Evolutionary conservation across 2,329 filamentous ascomycete species (phyloP).

Genomic region (Rhynchosporium secalis): DNA sequence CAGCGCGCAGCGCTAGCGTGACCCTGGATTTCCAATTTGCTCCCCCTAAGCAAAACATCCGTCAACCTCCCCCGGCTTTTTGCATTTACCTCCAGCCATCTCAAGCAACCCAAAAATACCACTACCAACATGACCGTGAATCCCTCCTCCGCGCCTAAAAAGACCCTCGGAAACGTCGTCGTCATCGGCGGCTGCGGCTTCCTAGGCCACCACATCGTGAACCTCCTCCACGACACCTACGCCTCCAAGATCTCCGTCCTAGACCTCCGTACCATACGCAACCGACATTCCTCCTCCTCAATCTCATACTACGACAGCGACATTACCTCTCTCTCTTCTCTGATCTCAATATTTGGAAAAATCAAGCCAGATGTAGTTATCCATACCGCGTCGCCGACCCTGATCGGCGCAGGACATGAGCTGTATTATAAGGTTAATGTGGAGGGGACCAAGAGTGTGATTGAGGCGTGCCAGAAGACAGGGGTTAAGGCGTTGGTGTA

Average conservation of each 20-base stretch:
- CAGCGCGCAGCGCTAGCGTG: conserved; percentile 9
- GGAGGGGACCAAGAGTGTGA: conserved; percentile 75
- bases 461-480: conserved; percentile 69
- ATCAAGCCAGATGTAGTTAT: conserved; percentile 80
- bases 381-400: conserved; percentile 79
- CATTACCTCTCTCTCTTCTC: conserved; percentile 65
- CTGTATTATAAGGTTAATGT: conserved; percentile 83
- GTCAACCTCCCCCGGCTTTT: not conserved
- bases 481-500: conserved; percentile 84
- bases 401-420: conserved; percentile 54
- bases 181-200: conserved; percentile 85
- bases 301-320: conserved; percentile 74
- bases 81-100: not conserved
- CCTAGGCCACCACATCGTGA: conserved; percentile 79
- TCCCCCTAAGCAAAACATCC: conserved; percentile 6
- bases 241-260: conserved; percentile 64
- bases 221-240: conserved; percentile 59
- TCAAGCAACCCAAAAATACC: not conserved
- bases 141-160: conserved; percentile 20
- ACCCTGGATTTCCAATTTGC: conserved; percentile 17
- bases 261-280: conserved; percentile 69
- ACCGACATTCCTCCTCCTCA: conserved; percentile 58
- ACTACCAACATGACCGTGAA: conserved; percentile 10
- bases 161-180: conserved; percentile 64
- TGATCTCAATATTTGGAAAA: conserved; percentile 63